Base-by-base conservation (phyloP, 164 flowering plant species). In the Vitis vinifera region DNA sequence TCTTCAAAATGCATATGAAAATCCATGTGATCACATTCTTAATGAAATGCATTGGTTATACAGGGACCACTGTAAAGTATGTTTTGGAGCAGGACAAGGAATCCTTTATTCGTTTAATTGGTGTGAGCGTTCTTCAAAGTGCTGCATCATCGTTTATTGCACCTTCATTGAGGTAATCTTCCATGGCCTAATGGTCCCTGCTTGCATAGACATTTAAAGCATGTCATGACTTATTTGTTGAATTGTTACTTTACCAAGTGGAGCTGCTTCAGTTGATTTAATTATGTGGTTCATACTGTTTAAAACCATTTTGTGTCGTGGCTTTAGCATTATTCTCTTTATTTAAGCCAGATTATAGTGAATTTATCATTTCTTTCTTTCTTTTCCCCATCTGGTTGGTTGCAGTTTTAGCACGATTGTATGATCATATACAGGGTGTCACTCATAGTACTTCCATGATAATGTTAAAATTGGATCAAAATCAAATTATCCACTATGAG, bases 71-170 rank as follows among this genome's bases (percentile, higher is more conserved):
- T 62, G 97, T 96, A 48, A 96, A 93, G 80, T 92, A 59, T 85
- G 99, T 96, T 72, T 68, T 96, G 81, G 97, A 93, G 89, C 99
- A 93, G 86, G 93, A 96, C 76, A 96, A 92, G 76, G 90, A 88
- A 59, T 67, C 99, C 57, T 96, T 96, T 75, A 67, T 91, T 57
- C 86, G 92, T 50, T 86, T 96, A 73, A 89, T 88, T 70, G 93
- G 92, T 67, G 76, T 88, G 47, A 93, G 99, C 79, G 82, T 96
- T 75, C 91, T 96, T 51, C 98, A 96, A 70, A 96, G 99, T 87
- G 97, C 91, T 53, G 99, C 99, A 52, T 86, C 91, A 30, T 88
- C 99, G 70, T 80, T 96, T 62, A 78, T 93, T 81, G 97, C 98
- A 53, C 98, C 99, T 73, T 96, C 99, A 16, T 71, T 96, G 73